Conservation (phyloP, 2,329 filamentous ascomycete species). For the Canariomyces notabilis region DNA sequence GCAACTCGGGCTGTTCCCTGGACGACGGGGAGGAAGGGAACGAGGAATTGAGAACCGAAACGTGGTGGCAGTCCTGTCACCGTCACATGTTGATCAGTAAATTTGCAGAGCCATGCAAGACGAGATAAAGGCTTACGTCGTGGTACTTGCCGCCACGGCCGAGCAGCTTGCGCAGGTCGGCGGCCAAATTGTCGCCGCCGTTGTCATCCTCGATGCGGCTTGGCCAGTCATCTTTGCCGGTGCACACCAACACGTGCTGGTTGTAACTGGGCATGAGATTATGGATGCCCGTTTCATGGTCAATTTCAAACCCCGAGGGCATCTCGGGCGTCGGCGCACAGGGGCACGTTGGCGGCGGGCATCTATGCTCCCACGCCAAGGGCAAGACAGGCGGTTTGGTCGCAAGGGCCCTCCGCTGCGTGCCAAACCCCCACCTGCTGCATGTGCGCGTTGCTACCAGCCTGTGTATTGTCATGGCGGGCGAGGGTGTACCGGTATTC, state of each 20-base stretch:
- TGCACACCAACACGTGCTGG: constrained; percentile 80
- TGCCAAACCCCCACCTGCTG: background rate
- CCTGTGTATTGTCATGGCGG: constrained; percentile 13
- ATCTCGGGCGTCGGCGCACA: constrained; percentile 64
- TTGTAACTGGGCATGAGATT: constrained; percentile 73
- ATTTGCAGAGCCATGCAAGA: background rate
- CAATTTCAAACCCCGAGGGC: constrained; percentile 67
- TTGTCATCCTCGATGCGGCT: constrained; percentile 82
- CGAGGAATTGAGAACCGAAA: constrained; percentile 72
- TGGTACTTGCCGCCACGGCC: constrained; percentile 61
- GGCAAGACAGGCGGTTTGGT: constrained; percentile 33
- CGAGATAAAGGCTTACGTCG: constrained; percentile 48
- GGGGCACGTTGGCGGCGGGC: constrained; percentile 70
- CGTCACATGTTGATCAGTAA: constrained; percentile 16
- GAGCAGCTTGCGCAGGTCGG: constrained; percentile 65
- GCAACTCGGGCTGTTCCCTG: constrained; percentile 41
- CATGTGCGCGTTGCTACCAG: constrained; percentile 5
- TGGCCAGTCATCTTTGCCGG: constrained; percentile 73
- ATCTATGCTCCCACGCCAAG: constrained; percentile 50
- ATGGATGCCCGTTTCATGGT: constrained; percentile 63
- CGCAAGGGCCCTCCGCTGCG: constrained; percentile 3
- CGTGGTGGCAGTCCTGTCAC: constrained; percentile 72
- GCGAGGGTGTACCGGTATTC: background rate
- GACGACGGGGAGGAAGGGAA: constrained; percentile 55
- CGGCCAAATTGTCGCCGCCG: constrained; percentile 59